Percentiles rank a stretch among this genome's conserved stretches.
These are phyloP conservation scores for Sporothrix curviconia DNA, from an alignment of 2,329 filamentous ascomycete species.

Conservation along the genomic window DNA sequence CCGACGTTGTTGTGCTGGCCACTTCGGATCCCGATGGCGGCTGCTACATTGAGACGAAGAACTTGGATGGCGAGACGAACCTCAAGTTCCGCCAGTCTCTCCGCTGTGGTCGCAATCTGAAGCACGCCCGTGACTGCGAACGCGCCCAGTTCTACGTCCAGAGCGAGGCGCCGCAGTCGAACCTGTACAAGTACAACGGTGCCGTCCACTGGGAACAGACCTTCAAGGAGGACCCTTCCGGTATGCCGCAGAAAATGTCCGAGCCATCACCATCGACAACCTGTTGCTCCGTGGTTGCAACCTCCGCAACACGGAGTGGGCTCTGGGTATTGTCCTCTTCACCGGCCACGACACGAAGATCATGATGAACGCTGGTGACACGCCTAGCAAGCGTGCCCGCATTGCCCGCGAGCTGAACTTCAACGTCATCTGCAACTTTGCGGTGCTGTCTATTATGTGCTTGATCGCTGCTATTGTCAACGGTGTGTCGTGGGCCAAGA, in stretches of 20 bases:
- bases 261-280: constrained; percentile 93
- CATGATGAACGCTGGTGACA: constrained; percentile 96
- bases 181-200: constrained; percentile 91
- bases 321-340: constrained; percentile 85
- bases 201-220: constrained; percentile 80
- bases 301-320: constrained; percentile 92
- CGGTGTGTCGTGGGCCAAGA: constrained; percentile 71
- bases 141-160: constrained; percentile 80
- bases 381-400: constrained; percentile 84
- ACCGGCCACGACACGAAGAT: constrained; percentile 97
- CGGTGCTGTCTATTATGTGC: constrained; percentile 84
- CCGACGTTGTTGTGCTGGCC: constrained; percentile 84
- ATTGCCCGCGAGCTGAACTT: constrained; percentile 93
- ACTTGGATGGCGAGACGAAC: constrained; percentile 95
- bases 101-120: constrained; percentile 73
- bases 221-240: constrained; percentile 53
- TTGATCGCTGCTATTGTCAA: constrained; percentile 77
- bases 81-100: constrained; percentile 90
- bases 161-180: constrained; percentile 85
- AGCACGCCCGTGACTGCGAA: constrained; percentile 89
- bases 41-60: constrained; percentile 98
- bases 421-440: constrained; percentile 95
- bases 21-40: constrained; percentile 91
- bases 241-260: constrained; percentile 67
- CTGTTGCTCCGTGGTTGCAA: constrained; percentile 88